Evolutionary conservation across 2,329 filamentous ascomycete genomes (phyloP), one percentile per base, ranked within the genome.

Genomic region (Claviceps sp.): DNA sequence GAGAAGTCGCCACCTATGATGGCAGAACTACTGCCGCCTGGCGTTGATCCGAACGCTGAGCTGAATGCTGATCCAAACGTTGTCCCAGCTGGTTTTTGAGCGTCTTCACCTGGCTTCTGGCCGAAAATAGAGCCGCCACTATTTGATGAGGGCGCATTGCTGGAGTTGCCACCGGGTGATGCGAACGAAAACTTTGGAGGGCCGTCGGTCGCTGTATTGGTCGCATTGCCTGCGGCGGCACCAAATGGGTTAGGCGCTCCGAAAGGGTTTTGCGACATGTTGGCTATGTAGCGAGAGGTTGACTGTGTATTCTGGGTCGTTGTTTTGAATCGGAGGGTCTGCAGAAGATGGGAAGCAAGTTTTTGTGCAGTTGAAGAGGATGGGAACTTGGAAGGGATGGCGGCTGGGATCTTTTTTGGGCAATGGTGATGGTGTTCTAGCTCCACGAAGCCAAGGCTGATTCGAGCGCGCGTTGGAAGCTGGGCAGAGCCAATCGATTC

Each of bases 181-280:
- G 68, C 68, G 55, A 77, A 77, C 10, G 68, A 68, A 59, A 76
- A 74, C 8, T 57, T 54, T 24, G 71, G 58, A 24, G 65, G 56
- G 42, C 62, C 60, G 37, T 57, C 56, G 40, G 61, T 47, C 10
- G 58, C 61, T 52, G 56, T 56, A 45, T 71, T 71, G 58, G 64
- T 64, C 7, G 64, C 55, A 52, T 60, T 67, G 55, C 60, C 60
- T 49, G 61, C 56, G 17, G 64, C 56, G 48, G 62, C 65, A 58
- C 61, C 56, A 55, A 66, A 67, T 39, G 65, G 62, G 64, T 59
- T 57, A 54, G 60, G 55, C 52, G 61, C 58, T 55, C 64, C 62
- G 58, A 73, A 72, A 53, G 38, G 66, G 63, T 73, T 72, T 40
- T 17, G 11, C 37, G 67, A 62, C 69, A 72, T 73, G 54, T 52